phyloP scores from a whole-genome alignment of 2,329 filamentous ascomycete species.

The Clonostachys rhizophaga region DNA sequence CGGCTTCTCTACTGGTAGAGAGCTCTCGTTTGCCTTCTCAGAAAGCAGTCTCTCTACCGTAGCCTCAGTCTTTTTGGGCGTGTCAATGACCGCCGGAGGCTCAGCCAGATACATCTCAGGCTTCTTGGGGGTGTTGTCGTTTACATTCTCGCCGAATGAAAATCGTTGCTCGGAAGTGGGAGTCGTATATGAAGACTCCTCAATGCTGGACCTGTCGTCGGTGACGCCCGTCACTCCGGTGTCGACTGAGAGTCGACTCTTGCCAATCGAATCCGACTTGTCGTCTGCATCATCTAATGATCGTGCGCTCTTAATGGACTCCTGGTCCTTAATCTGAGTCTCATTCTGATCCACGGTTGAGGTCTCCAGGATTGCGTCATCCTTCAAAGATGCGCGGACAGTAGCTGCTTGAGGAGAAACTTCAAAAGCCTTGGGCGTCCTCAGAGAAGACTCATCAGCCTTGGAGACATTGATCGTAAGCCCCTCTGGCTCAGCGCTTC shows the following conservation, averaged over 20 bases:
- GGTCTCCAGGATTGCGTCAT: no score
- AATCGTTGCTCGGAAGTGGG: conserved; percentile 28
- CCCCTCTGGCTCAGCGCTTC: not conserved
- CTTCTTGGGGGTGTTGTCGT: conserved; percentile 21
- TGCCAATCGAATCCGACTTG: not conserved
- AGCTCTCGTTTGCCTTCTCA: not conserved
- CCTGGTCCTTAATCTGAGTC: no score
- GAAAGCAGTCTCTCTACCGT: not conserved
- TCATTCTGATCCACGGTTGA: no score
- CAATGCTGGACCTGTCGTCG: conserved; percentile 28
- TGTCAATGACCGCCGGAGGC: not conserved
- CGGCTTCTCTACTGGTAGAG: not conserved
- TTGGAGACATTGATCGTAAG: not conserved
- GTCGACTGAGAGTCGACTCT: conserved; percentile 18
- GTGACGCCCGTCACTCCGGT: conserved; percentile 19
- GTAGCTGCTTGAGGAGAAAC: not conserved
- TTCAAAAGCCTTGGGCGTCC: not conserved
- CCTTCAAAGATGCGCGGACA: not conserved
- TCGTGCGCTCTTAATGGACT: no score
- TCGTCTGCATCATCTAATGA: not conserved
- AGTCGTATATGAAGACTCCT: conserved; percentile 28
- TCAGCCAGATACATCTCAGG: conserved; percentile 14
- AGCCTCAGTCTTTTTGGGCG: not conserved
- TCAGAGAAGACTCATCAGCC: not conserved
- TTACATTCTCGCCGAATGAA: conserved; percentile 21